Conservation (phyloP, 495 filamentous ascomycete species). For the Penicillium antarcticum region DNA sequence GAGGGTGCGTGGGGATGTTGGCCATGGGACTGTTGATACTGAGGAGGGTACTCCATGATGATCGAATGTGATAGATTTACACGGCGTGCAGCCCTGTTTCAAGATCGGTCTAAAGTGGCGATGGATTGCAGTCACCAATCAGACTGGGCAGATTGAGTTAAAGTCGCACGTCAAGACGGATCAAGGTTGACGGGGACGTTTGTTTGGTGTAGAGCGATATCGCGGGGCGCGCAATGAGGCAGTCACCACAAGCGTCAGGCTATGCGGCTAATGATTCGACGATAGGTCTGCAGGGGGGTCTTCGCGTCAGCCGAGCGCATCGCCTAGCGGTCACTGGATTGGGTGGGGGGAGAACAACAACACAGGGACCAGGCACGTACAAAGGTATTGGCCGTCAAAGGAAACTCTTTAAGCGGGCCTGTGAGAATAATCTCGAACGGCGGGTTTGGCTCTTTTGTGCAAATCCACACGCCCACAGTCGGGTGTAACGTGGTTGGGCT, state of each 20-base stretch:
- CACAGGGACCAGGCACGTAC: constrained; percentile 34
- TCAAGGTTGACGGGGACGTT: constrained; percentile 8
- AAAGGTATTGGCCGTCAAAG: constrained; percentile 9
- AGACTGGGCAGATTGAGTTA: constrained; percentile 5
- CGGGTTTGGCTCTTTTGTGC: constrained; percentile 39
- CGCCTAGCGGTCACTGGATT: constrained; percentile 44
- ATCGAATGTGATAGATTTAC: constrained; percentile 24
- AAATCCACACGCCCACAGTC: constrained; percentile 31
- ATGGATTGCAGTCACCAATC: constrained; percentile 13
- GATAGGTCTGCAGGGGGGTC: constrained; percentile 35
- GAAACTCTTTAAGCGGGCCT: constrained; percentile 13
- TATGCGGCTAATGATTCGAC: constrained; percentile 42
- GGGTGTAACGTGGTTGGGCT: constrained; percentile 52
- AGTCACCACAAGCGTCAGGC: constrained; percentile 24
- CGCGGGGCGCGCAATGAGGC: constrained; percentile 22
- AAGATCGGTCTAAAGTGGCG: constrained; percentile 21
- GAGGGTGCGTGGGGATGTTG: constrained; percentile 51
- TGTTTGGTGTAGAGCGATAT: constrained; percentile 30
- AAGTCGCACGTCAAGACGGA: constrained; percentile 6
- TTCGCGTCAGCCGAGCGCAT: constrained; percentile 48
- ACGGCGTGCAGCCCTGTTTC: constrained; percentile 24
- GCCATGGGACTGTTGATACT: constrained; percentile 55
- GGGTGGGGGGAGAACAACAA: constrained; percentile 19
- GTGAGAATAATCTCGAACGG: constrained; percentile 30
- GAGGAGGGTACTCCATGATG: constrained; percentile 54